Evolutionary conservation across 1,284 basidiomycete species (phyloP), one percentile per base, ranked within the genome.

Genomic region (Neolentinus lepideus): DNA sequence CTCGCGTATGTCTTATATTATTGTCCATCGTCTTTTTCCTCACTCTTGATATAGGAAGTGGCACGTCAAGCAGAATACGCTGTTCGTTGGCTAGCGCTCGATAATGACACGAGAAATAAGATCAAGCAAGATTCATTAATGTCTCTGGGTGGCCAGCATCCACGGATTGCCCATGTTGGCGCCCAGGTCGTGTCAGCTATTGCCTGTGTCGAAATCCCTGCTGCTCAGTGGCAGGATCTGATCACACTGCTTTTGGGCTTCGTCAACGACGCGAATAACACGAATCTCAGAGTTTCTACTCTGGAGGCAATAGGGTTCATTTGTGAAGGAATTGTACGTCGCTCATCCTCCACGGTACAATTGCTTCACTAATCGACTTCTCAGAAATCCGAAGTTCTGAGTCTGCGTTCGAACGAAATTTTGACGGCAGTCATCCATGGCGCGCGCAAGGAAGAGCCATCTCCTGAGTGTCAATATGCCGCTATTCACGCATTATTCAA

Each of bases 381-480:
- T 1, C 59, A 97, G 93, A 90, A 91, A 83, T 92, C 94, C 22
- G 92, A 96, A 63, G 88, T 95, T 59, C 74, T 99, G 58, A 85
- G 86, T 52, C 69, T 90, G 54, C 88, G 94, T 66, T 93, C 96
- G 9, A 98, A 99, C 68, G 94, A 99, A 73, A 99, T 99, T 65
- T 76, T 99, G 56, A 99, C 97, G 21, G 96, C 96, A 21, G 97
- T 99, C 58, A 96, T 99, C 55, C 95, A 98, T 69, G 97, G 97
- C 22, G 96, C 95, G 31, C 83, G 95, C 57, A 97, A 97, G 73
- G 97, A 98, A 63, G 96, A 99, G 70, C 82, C 91, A 1, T 94
- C 91, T n/a, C 64, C 81, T 27, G 94, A 98, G 1, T 96, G 99
- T 19, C 97, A 98, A 66, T 76, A 91, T n/a, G 93, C 96, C 45